These are phyloP conservation scores for Klebsormidium nitens DNA, from an alignment of 139 green algal species.

Conservation along the genomic window DNA sequence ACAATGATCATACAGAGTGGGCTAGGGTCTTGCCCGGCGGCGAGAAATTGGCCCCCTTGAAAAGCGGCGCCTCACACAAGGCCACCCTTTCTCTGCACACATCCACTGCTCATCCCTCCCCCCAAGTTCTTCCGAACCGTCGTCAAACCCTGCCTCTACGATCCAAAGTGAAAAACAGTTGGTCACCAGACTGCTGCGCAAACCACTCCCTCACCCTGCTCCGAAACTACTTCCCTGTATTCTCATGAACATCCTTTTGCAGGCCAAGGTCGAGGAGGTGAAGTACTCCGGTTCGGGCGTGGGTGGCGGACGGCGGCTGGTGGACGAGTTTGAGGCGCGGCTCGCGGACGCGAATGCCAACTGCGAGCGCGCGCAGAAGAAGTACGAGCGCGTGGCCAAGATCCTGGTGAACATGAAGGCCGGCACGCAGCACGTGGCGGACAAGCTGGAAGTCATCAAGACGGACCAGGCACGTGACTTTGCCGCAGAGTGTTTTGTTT, in stretches of 20 bases:
- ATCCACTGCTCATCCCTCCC: too few species aligned
- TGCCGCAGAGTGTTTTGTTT: too few species aligned
- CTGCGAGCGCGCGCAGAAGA: slow-evolving; percentile 6
- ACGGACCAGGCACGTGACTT: slow-evolving; percentile 28
- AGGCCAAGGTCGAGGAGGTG: slow-evolving; percentile 31
- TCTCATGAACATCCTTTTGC: neutral
- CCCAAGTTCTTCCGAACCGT: too few species aligned
- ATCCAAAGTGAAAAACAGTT: too few species aligned
- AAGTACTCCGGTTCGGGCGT: slow-evolving; percentile 26
- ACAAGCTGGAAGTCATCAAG: slow-evolving; percentile 39
- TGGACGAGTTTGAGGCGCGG: slow-evolving; percentile 38
- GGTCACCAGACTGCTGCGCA: too few species aligned
- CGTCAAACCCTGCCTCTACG: too few species aligned
- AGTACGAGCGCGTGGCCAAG: slow-evolving; percentile 29
- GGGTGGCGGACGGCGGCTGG: slow-evolving; percentile 8
- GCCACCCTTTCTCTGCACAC: too few species aligned
- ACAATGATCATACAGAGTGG: too few species aligned
- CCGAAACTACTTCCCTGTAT: neutral
- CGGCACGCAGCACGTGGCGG: slow-evolving; percentile 31
- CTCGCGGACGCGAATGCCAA: slow-evolving; percentile 10
- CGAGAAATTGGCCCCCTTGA: too few species aligned
- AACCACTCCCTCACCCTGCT: too few species aligned
- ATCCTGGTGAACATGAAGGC: slow-evolving; percentile 37
- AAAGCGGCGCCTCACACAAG: too few species aligned
- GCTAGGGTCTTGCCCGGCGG: too few species aligned